Base-by-base conservation (phyloP, 139 green algal genomes). In the Eudorina sp. region DNA sequence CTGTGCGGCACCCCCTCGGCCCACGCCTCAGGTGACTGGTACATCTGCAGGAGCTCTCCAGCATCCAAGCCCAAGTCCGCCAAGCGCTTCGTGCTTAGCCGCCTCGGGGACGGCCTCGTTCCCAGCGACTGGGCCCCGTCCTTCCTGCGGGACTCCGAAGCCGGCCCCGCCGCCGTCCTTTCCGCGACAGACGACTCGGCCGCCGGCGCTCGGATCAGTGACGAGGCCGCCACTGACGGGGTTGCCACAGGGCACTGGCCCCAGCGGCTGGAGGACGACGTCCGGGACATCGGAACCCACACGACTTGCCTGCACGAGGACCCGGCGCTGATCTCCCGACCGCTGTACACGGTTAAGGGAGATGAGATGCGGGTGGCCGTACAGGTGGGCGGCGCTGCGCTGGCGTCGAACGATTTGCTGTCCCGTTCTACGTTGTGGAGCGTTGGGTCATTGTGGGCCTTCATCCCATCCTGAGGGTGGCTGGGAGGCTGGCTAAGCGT, bases 281-380 rank as follows among this genome's bases (percentile, higher is more conserved):
- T 55, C 0, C 40, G 27, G 7, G 7, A 19, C 29, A 46, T 31
- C 4, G 40, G 7, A 23, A 16, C 46, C 0, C 27, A 53, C 55
- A 74, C 55, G 9, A 29, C 38, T 25, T 85, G 78, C 36, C 7
- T 23, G 14, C 78, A 85, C 53, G 36, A 83, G n/a, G 75, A 83
- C 75, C 6, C 31, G 3, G 46, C 31, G 8, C 29, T 62, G 0
- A 6, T 83, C 36, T 13, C 77, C 7, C 13, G 40, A 0, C 77
- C 77, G 19, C 53, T 84, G 38, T 84, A 85, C 78, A 74, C 55
- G 55, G 55, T 55, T 9, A 9, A 41, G 0, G 55, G 38, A 14
- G 55, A 85, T 18, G 78, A 85, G 0, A 85, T 55, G 38, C 45
- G 45, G 55, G 38, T 58, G 3, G 78, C 25, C 25, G 55, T 23